A percentile compares a stretch with the other conserved stretches of the same genome.
Evolutionary conservation across 202 grass and related monocot genomes (phyloP).

Genomic region (Hordeum pubiflorum): DNA sequence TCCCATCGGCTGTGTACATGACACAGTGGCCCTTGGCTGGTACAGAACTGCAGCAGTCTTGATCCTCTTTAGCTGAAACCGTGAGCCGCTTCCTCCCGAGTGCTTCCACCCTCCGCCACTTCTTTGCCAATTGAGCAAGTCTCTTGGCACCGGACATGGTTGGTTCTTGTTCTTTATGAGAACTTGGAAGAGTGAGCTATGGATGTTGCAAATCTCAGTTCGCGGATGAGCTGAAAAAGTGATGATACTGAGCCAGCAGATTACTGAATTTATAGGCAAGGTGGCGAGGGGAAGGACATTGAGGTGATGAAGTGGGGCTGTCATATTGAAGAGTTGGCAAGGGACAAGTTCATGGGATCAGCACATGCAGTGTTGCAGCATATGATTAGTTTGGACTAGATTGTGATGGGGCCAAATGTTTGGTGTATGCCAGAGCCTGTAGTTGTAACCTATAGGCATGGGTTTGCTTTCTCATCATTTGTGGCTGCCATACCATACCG

Average conservation of each 20-base stretch:
- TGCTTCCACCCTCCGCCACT: slow-evolving; percentile 44
- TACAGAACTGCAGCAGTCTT: background rate
- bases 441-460: background rate
- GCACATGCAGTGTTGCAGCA: background rate
- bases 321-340: background rate
- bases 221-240: slow-evolving; percentile 1
- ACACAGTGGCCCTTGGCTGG: slow-evolving; percentile 41
- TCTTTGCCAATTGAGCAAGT: slow-evolving; percentile 31
- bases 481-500: background rate
- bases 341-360: slow-evolving; percentile 16
- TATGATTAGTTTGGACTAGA: background rate
- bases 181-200: background rate
- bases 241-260: background rate
- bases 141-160: slow-evolving; percentile 39
- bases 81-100: slow-evolving; percentile 36
- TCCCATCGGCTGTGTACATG: slow-evolving; percentile 35
- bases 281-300: background rate
- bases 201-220: background rate
- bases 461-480: background rate
- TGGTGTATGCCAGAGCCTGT: background rate
- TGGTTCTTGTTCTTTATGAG: background rate
- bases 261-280: slow-evolving; percentile 34
- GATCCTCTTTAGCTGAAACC: background rate
- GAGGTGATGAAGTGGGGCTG: background rate
- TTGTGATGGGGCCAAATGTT: background rate